Base-by-base conservation (phyloP, 2,329 filamentous ascomycete genomes). In the Claviceps paspali region DNA sequence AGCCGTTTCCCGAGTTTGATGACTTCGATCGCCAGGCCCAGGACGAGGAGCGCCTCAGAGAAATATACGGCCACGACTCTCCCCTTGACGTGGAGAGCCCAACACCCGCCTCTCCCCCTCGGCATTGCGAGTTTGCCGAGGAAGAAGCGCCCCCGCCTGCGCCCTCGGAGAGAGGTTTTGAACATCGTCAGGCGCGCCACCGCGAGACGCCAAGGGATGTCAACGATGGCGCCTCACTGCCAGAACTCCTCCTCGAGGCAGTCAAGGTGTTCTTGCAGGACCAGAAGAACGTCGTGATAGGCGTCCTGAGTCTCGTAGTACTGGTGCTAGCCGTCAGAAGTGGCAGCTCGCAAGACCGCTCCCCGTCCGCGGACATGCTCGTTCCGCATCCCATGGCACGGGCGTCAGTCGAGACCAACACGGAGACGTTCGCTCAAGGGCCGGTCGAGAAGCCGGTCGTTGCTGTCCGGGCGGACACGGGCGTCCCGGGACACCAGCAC, bases 281-380 rank as follows among this genome's bases (percentile, higher is more conserved):
- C 45, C 63, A 63, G 40, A 76, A 69, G 56, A 79, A 78, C 39
- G 50, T 77, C 8, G 55, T 64, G n/a, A 77, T 79, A 19, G 57
- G 62, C 5, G 47, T 70, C 0, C 55, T 79, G 35, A 65, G 68
- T 38, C 40, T 70, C 2, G 49, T 78, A n/a, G 63, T 75, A 2
- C 45, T 75, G 11, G 38, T 72, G 21, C 56, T 77, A 8, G 67
- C 69, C 1, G 36, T 68, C 10, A 45, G 56, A 35, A 41, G 56
- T 41, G 41, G 50, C 28, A 41, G 40, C 8, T 39, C 49, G 4
- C 40, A 39, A 12, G 43, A 46, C 14, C 38, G 49, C 3, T 6
- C 23, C 14, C 6, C 17, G 21, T 11, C 26, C 6, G 24, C 33
- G 23, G 31, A 18, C 21, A 29, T 26, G 15, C n/a, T 34, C 2